These are phyloP conservation scores for Eimeria zaria DNA, from an alignment of 169 alveolate genomes.

Conservation along the genomic window DNA sequence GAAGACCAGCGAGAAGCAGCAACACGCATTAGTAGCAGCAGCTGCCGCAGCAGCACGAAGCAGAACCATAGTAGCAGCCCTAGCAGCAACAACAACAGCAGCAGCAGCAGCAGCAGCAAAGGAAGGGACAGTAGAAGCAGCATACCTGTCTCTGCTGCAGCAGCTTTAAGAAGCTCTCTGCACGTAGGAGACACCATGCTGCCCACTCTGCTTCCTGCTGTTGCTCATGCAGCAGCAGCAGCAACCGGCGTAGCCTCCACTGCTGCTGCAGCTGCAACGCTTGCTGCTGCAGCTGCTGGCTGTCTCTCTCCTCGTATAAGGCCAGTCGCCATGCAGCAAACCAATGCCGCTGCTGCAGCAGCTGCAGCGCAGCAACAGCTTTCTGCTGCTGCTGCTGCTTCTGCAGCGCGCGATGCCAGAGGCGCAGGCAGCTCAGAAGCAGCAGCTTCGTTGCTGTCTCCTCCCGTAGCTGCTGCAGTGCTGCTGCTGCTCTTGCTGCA, in stretches of 20 bases:
- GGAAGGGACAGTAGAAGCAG: conserved; percentile 22
- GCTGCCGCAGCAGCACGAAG: neutral
- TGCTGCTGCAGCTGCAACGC: conserved; percentile 35
- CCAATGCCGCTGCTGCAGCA: conserved; percentile 39
- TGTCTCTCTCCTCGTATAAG: conserved; percentile 13
- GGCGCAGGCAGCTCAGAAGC: conserved; percentile 3
- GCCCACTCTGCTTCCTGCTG: conserved; percentile 39
- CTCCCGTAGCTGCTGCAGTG: conserved; percentile 35
- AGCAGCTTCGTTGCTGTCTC: conserved; percentile 44
- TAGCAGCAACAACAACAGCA: too few relatives aligned
- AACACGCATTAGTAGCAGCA: too few relatives aligned
- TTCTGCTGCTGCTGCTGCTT: neutral
- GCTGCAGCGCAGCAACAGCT: conserved; percentile 29
- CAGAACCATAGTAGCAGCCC: neutral
- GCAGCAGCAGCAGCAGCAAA: neutral
- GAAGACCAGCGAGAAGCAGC: too few relatives aligned
- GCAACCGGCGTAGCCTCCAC: conserved; percentile 29
- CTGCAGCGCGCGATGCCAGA: neutral
- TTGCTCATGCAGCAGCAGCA: conserved; percentile 38
- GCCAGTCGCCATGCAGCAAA: conserved; percentile 32
- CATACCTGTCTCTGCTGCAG: conserved; percentile 43
- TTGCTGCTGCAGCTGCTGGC: conserved; percentile 59
- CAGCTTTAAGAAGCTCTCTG: neutral
- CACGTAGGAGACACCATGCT: conserved; percentile 4
- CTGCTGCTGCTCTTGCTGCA: conserved; percentile 54